A percentile compares a stretch with the other conserved stretches of the same genome.
phyloP scores from a whole-genome alignment of 108 stramenopile species.

The Discostella pseudostelligera region DNA sequence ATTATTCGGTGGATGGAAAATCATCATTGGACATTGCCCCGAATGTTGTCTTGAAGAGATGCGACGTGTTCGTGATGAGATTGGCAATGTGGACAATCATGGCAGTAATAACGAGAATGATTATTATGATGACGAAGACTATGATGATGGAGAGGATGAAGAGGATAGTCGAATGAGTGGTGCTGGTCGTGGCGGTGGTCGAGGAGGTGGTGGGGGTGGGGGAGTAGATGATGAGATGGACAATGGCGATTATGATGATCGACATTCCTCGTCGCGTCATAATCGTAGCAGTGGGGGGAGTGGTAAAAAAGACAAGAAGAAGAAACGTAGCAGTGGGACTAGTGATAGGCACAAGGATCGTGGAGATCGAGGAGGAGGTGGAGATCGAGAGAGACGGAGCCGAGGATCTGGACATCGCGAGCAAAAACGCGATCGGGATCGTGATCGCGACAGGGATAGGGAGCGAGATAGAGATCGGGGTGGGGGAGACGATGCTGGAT shows the following conservation, averaged over 20 bases:
- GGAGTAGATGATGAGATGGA: too few relatives aligned
- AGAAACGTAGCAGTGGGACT: neutral
- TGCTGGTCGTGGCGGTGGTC: too few relatives aligned
- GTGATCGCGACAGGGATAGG: too few relatives aligned
- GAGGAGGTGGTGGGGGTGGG: too few relatives aligned
- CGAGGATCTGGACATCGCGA: too few relatives aligned
- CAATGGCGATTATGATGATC: too few relatives aligned
- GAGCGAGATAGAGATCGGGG: too few relatives aligned
- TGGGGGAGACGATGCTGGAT: too few relatives aligned
- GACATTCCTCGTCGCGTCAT: too few relatives aligned
- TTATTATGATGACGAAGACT: neutral
- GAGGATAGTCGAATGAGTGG: neutral
- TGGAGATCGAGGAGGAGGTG: neutral
- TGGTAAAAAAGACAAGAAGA: constrained; percentile 6
- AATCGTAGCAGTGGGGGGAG: neutral
- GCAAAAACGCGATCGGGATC: too few relatives aligned
- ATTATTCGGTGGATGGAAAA: constrained; percentile 36
- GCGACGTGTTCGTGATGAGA: constrained; percentile 36
- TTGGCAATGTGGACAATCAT: neutral
- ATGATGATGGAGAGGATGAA: neutral
- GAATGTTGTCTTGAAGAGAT: constrained; percentile 40
- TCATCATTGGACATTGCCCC: constrained; percentile 36
- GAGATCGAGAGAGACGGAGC: neutral
- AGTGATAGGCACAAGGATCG: constrained; percentile 7
- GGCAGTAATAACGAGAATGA: neutral